These are phyloP conservation scores for Alternaria sp. DNA, from an alignment of 2,329 filamentous ascomycete genomes.

Conservation along the genomic window DNA sequence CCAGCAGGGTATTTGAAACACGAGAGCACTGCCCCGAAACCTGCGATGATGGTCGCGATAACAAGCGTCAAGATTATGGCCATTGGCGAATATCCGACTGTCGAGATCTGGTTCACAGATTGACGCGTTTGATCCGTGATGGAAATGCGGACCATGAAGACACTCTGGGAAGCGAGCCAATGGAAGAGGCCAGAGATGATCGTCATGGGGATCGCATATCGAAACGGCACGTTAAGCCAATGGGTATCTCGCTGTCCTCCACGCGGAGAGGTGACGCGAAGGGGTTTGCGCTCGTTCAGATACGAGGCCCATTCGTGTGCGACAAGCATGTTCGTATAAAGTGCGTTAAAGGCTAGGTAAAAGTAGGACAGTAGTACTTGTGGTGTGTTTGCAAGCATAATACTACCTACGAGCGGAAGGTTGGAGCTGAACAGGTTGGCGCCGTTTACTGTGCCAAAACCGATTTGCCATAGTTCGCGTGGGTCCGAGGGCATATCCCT, in stretches of 20 bases:
- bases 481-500: constrained; percentile 7
- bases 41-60: neutral
- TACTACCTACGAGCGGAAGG: constrained; percentile 7
- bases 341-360: constrained; percentile 55
- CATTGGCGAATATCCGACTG: neutral
- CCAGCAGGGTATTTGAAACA: neutral
- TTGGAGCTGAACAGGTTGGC: constrained; percentile 14
- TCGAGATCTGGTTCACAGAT: neutral
- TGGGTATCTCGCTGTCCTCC: constrained; percentile 51
- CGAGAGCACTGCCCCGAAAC: neutral
- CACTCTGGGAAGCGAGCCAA: constrained; percentile 53
- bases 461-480: constrained; percentile 11
- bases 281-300: constrained; percentile 35
- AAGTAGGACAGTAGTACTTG: constrained; percentile 55
- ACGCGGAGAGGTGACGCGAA: constrained; percentile 48
- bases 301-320: constrained; percentile 57
- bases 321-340: constrained; percentile 56
- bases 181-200: constrained; percentile 45
- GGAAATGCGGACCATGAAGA: constrained; percentile 49
- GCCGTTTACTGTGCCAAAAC: constrained; percentile 16
- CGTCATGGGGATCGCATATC: constrained; percentile 47
- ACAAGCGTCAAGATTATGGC: neutral
- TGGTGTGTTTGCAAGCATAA: constrained; percentile 55
- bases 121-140: neutral
- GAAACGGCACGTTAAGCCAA: constrained; percentile 51